These are phyloP conservation scores for Rubia tinctorum DNA, from an alignment of 305 asterid genomes.

Conservation along the genomic window DNA sequence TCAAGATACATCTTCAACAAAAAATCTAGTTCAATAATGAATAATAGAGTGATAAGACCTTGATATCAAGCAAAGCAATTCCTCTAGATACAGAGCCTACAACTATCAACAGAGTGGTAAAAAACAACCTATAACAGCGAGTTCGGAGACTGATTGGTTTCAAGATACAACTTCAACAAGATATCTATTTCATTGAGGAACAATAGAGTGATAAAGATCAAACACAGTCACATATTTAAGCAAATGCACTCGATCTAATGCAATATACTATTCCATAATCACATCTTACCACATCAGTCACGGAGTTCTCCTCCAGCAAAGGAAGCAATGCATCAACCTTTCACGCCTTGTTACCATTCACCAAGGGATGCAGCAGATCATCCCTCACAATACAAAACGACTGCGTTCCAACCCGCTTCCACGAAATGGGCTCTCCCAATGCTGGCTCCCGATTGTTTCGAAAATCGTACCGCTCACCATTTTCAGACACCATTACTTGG, in stretches of 20 bases:
- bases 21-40: too few relatives aligned
- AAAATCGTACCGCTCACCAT: constrained; percentile 27
- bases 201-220: not conserved
- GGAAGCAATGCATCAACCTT: constrained; percentile 90
- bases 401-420: constrained; percentile 22
- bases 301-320: constrained; percentile 59
- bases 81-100: not conserved
- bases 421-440: constrained; percentile 38
- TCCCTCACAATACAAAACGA: constrained; percentile 84
- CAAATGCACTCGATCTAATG: not conserved
- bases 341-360: constrained; percentile 92
- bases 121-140: too few relatives aligned
- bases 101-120: not conserved
- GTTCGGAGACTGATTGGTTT: not conserved
- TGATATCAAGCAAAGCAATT: not conserved
- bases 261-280: not conserved
- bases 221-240: not conserved
- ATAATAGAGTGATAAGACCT: not conserved
- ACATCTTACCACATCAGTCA: constrained; percentile 75
- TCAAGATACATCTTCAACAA: not conserved
- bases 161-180: not conserved
- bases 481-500: constrained; percentile 46
- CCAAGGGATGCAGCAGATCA: constrained; percentile 88
- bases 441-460: constrained; percentile 36
- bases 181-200: not conserved